These are phyloP conservation scores for Aspergillus tamarii DNA, from an alignment of 2,329 filamentous ascomycete genomes.

Conservation along the genomic window DNA sequence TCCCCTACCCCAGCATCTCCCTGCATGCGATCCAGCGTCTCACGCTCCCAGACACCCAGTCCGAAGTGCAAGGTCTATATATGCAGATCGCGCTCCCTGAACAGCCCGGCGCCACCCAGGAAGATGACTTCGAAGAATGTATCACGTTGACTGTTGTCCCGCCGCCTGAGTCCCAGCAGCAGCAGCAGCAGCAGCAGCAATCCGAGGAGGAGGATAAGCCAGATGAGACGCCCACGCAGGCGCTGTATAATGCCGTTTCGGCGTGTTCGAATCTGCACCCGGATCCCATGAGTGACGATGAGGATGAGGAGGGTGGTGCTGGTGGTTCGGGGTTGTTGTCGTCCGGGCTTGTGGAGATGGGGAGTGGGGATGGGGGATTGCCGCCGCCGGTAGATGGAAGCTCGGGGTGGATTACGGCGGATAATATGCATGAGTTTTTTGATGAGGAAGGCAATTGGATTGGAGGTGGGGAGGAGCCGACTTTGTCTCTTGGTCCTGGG, in stretches of 20 bases:
- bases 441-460: constrained; percentile 82
- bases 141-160: constrained; percentile 50
- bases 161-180: constrained; percentile 26
- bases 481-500: constrained; percentile 54
- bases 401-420: constrained; percentile 72
- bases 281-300: constrained; percentile 45
- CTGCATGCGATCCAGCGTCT: constrained; percentile 53
- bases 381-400: constrained; percentile 54
- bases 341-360: constrained; percentile 41
- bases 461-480: constrained; percentile 49
- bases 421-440: constrained; percentile 84
- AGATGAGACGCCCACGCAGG: constrained; percentile 42
- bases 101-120: constrained; percentile 24
- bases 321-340: constrained; percentile 36
- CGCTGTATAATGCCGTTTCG: constrained; percentile 50
- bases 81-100: constrained; percentile 48
- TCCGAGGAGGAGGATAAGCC: constrained; percentile 30
- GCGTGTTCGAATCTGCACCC: constrained; percentile 54
- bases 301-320: constrained; percentile 38
- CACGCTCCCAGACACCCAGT: constrained; percentile 33
- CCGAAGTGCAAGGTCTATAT: constrained; percentile 49
- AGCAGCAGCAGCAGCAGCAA: constrained; percentile 18
- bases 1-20: constrained; percentile 53
- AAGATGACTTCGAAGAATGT: constrained; percentile 46
- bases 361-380: constrained; percentile 40